A percentile compares a stretch with the other conserved stretches of the same genome.
phyloP scores from a whole-genome alignment of 768 basidiomycete species.

The Lactarius hatsudake region DNA sequence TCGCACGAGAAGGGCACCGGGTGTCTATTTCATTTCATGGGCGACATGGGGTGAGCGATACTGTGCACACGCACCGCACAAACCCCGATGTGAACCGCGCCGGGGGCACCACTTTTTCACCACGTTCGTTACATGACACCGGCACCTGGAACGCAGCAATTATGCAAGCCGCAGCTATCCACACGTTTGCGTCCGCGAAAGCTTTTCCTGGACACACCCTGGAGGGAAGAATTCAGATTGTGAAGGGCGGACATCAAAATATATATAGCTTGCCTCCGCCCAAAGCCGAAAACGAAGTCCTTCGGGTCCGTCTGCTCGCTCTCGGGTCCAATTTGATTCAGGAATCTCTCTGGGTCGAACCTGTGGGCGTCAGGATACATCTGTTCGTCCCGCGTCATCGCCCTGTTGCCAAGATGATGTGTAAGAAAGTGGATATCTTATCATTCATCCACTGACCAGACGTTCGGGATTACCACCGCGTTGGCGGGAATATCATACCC shows the following conservation, averaged over 20 bases:
- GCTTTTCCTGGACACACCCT: slow-evolving; percentile 27
- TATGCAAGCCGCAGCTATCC: slow-evolving; percentile 24
- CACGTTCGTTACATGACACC: slow-evolving; percentile 17
- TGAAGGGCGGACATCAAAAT: too few species aligned
- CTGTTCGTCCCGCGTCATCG: slow-evolving; percentile 26
- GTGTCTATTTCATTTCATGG: slow-evolving; percentile 20
- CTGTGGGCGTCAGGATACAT: slow-evolving; percentile 18
- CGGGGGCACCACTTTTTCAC: slow-evolving; percentile 21
- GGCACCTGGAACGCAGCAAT: slow-evolving; percentile 24
- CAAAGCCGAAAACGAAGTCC: slow-evolving; percentile 27
- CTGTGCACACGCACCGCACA: slow-evolving; percentile 21
- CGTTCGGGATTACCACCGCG: slow-evolving; percentile 26
- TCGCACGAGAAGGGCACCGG: slow-evolving; percentile 29
- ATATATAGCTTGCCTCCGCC: slow-evolving; percentile 17
- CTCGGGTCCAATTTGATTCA: slow-evolving; percentile 12
- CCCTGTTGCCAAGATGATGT: slow-evolving; percentile 16
- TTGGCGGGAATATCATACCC: slow-evolving; percentile 27
- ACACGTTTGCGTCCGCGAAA: slow-evolving; percentile 28
- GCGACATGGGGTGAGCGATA: not conserved
- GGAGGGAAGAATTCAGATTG: not conserved
- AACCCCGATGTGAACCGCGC: slow-evolving; percentile 24
- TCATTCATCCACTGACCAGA: slow-evolving; percentile 21
- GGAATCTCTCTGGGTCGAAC: slow-evolving; percentile 28
- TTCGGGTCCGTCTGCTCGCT: slow-evolving; percentile 19
- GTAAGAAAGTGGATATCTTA: not conserved